phyloP scores from a whole-genome alignment of 441 rosid genomes.

The Erodium trifolium region DNA sequence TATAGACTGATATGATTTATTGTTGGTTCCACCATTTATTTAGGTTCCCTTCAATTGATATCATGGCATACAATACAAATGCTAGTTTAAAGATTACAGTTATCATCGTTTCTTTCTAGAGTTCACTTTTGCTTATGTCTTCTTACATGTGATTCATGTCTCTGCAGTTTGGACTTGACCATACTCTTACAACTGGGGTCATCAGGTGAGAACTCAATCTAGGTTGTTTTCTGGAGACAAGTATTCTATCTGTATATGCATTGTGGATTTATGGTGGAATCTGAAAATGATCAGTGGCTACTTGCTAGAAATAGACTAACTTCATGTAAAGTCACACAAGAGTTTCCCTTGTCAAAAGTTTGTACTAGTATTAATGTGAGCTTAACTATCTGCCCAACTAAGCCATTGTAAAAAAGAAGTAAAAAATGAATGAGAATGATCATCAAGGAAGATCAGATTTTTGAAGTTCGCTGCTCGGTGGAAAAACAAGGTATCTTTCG shows the following conservation, averaged over 20 bases:
- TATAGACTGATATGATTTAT: not conserved
- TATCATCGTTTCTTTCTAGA: not conserved
- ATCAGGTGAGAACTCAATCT: constrained; percentile 48
- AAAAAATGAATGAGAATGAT: not conserved
- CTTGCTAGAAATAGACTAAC: not conserved
- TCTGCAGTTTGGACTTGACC: constrained; percentile 91
- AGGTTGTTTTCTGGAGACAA: constrained; percentile 1
- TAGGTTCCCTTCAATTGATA: not conserved
- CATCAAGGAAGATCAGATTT: not conserved
- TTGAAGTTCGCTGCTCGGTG: no score
- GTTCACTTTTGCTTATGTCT: not conserved
- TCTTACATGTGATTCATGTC: constrained; percentile 13
- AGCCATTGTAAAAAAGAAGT: not conserved
- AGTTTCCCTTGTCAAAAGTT: not conserved
- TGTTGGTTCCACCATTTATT: not conserved
- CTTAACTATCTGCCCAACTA: not conserved
- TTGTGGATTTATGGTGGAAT: not conserved
- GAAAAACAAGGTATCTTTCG: not conserved
- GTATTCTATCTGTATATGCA: not conserved
- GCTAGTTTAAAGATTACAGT: not conserved
- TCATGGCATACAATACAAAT: not conserved
- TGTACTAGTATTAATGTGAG: not conserved
- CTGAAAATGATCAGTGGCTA: not conserved
- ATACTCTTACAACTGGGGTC: constrained; percentile 91
- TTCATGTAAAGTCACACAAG: not conserved